These are phyloP conservation scores for Xeromyces bisporus DNA, from an alignment of 495 filamentous ascomycete genomes.

Conservation along the genomic window DNA sequence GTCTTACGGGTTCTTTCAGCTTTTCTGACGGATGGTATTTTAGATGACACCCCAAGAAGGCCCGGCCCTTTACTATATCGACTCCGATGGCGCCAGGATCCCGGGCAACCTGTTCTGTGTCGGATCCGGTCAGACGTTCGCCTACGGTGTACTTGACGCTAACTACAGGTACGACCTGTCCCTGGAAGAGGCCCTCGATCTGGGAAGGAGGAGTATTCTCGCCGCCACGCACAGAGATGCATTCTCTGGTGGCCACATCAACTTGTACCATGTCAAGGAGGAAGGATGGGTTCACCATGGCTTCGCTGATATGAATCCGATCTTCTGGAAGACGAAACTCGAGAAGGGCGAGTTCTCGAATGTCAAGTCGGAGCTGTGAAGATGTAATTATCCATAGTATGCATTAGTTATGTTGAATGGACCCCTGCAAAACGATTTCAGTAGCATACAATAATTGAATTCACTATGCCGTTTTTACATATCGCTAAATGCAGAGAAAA, in stretches of 20 bases:
- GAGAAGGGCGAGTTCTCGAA: slow-evolving; percentile 97
- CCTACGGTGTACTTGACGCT: slow-evolving; percentile 92
- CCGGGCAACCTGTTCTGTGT: slow-evolving; percentile 95
- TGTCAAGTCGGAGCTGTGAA: slow-evolving; percentile 72
- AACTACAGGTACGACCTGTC: slow-evolving; percentile 82
- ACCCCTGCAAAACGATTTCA: no score
- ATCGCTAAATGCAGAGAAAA: neutral
- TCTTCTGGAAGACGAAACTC: slow-evolving; percentile 98
- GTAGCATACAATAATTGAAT: no score
- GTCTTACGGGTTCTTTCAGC: neutral
- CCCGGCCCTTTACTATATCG: slow-evolving; percentile 96
- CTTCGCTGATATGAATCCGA: slow-evolving; percentile 85
- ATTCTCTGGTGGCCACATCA: slow-evolving; percentile 96
- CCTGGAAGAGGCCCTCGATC: slow-evolving; percentile 72
- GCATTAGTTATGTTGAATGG: no score
- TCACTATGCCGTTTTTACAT: no score
- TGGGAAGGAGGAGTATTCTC: slow-evolving; percentile 79
- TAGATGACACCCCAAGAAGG: slow-evolving; percentile 75
- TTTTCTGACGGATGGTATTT: neutral
- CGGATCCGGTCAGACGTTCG: slow-evolving; percentile 93
- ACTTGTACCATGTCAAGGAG: slow-evolving; percentile 97
- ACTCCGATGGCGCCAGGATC: slow-evolving; percentile 87
- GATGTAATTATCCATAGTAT: no score
- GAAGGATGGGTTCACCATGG: slow-evolving; percentile 97
- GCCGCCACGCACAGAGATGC: slow-evolving; percentile 97